A percentile compares a stretch with the other conserved stretches of the same genome.
Conservation (phyloP, 352 stramenopile species). For the Pythium diclinum region DNA sequence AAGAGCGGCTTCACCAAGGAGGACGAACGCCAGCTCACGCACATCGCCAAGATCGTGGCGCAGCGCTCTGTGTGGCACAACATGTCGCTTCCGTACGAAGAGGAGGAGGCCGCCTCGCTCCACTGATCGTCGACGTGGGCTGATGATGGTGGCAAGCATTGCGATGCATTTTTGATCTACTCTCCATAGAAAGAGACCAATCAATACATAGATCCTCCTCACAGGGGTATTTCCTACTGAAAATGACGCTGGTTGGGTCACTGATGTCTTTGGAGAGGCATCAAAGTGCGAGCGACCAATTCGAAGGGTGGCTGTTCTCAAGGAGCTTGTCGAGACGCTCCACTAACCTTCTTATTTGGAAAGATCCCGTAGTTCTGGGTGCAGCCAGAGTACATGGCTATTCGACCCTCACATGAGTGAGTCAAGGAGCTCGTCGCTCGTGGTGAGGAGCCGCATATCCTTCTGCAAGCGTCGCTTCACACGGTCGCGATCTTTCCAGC, state of each 20-base stretch:
- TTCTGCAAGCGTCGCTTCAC: too few relatives aligned
- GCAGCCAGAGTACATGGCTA: neutral
- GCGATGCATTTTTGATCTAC: constrained; percentile 2
- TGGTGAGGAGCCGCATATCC: too few relatives aligned
- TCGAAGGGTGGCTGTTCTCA: neutral
- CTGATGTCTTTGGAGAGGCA: neutral
- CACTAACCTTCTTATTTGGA: constrained; percentile 3
- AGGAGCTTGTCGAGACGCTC: neutral
- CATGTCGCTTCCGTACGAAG: constrained; percentile 40
- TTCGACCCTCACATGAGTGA: neutral
- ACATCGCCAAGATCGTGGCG: constrained; percentile 54
- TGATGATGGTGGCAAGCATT: neutral
- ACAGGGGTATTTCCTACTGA: neutral
- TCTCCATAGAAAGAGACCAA: constrained; percentile 1
- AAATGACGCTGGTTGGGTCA: neutral
- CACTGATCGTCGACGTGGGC: neutral
- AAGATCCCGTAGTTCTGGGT: neutral
- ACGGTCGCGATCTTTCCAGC: neutral
- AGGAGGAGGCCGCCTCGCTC: neutral
- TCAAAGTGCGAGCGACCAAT: neutral
- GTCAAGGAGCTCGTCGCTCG: too few relatives aligned
- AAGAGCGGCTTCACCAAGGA: constrained; percentile 68
- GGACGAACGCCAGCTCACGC: constrained; percentile 63
- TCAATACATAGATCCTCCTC: neutral
- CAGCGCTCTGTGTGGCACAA: constrained; percentile 69